Base-by-base conservation (phyloP, 2,329 filamentous ascomycete species). In the Cladophialophora carrionii region DNA sequence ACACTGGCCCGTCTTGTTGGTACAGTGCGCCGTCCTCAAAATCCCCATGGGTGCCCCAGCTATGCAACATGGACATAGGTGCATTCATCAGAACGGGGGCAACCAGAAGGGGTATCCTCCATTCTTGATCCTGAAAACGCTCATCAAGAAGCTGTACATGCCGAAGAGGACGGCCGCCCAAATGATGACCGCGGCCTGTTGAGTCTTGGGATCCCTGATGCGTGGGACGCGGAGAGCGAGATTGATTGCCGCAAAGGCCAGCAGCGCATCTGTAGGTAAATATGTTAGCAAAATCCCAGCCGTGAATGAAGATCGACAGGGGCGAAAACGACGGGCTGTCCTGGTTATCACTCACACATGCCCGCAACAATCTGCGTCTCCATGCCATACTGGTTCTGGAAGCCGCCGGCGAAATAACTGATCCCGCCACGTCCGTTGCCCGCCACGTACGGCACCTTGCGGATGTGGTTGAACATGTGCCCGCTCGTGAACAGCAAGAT, bases 381-480 rank as follows among this genome's bases (percentile, higher is more conserved):
- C 72, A 99, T 82, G 14, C 95, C 95, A 73, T 89, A 92, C 76
- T 99, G 95, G 76, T 88, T 96, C 77, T 94, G 92, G 79, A 99
- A 99, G 0, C 95, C 94, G 46, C 85, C 84, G 3, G 94, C 91
- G 78, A 99, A 95, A 78, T 98, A 98, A 74, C 80, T 90, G 68
- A 99, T 86, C 4, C 92, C 92, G 20, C 95, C 95, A 61, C 85
- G 87, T 43, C 92, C 91, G 75, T 98, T 88, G 49, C 90, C 90
- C 49, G 88, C 84, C 34, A 98, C 92, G 73, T 99, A 99, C 2
- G 95, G 95, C 2, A 96, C 91, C 77, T 95, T 94, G 72, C 96
- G 87, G 75, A 99, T 99, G 75, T 97, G 93, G 78, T 98, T 99
- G 85, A 96, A 99, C 96, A 99, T 99, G 79, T 98, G 93, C 46